phyloP scores from a whole-genome alignment of 768 basidiomycete genomes.

The Boletus barrowsii region DNA sequence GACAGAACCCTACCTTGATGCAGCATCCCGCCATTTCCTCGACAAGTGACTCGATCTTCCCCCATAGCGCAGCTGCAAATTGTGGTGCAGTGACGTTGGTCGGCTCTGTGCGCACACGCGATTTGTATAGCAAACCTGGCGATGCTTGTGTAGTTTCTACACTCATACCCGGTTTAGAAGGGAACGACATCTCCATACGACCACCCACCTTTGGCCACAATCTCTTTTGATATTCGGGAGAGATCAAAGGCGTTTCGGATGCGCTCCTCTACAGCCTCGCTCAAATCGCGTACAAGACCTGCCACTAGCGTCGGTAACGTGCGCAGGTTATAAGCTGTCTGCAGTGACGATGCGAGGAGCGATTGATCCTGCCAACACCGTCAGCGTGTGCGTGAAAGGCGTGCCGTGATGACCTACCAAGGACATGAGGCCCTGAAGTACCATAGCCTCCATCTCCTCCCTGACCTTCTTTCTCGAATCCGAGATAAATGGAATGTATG shows the following conservation, averaged over 20 bases:
- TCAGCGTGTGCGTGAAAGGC: no score
- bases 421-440: constrained; percentile 71
- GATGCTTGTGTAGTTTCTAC: constrained; percentile 24
- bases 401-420: constrained; percentile 43
- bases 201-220: constrained; percentile 65
- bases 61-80: constrained; percentile 59
- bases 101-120: constrained; percentile 86
- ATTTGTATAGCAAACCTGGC: constrained; percentile 65
- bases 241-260: constrained; percentile 86
- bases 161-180: not conserved
- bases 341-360: constrained; percentile 86
- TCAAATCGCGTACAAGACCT: constrained; percentile 73
- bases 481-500: constrained; percentile 69
- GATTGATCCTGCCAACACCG: constrained; percentile 69
- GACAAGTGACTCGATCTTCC: constrained; percentile 73
- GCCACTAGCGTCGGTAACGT: constrained; percentile 81
- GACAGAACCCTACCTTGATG: constrained; percentile 59
- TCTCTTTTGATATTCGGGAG: constrained; percentile 81
- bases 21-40: constrained; percentile 87
- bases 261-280: constrained; percentile 76
- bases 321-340: constrained; percentile 92
- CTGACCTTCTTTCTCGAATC: constrained; percentile 68
- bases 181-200: not conserved
- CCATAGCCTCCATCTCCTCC: constrained; percentile 88
- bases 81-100: constrained; percentile 85